These are phyloP conservation scores for Paecilomyces niveus DNA, from an alignment of 2,329 filamentous ascomycete species.

Conservation along the genomic window DNA sequence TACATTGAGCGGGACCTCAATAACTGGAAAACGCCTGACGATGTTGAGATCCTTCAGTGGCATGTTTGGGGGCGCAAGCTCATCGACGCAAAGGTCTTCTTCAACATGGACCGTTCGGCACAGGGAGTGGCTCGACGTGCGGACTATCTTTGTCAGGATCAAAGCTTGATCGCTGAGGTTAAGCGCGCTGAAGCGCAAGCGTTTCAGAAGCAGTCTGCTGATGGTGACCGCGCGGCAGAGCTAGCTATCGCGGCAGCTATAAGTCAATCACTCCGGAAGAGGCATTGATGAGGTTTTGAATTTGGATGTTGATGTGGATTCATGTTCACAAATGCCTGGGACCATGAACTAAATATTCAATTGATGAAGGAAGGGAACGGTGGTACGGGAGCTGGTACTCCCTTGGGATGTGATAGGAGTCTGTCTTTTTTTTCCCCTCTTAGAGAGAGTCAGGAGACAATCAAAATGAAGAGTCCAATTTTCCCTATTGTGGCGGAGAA, in stretches of 20 bases:
- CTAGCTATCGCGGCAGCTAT: background rate
- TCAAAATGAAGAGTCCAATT: background rate
- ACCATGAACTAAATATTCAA: background rate
- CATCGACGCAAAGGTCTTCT: slow-evolving; percentile 10
- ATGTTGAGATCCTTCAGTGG: slow-evolving; percentile 12
- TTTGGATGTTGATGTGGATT: background rate
- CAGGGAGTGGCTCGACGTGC: slow-evolving; percentile 6
- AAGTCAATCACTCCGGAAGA: background rate
- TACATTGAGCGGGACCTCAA: background rate
- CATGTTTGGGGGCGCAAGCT: slow-evolving; percentile 6
- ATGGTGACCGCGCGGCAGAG: background rate
- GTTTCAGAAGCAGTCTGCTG: background rate
- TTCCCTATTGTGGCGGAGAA: no score
- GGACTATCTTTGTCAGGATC: slow-evolving; percentile 8
- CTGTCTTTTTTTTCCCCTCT: background rate
- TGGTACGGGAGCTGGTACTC: background rate
- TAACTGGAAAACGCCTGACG: slow-evolving; percentile 10
- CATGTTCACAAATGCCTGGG: background rate
- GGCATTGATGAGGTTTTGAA: background rate
- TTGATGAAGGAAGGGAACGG: background rate
- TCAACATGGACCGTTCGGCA: slow-evolving; percentile 8
- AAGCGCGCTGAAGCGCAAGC: slow-evolving; percentile 3
- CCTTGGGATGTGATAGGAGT: background rate
- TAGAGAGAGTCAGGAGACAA: background rate
- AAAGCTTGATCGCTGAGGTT: slow-evolving; percentile 3